These are phyloP conservation scores for Fragilaria radians DNA, from an alignment of 108 stramenopile species.

Conservation along the genomic window DNA sequence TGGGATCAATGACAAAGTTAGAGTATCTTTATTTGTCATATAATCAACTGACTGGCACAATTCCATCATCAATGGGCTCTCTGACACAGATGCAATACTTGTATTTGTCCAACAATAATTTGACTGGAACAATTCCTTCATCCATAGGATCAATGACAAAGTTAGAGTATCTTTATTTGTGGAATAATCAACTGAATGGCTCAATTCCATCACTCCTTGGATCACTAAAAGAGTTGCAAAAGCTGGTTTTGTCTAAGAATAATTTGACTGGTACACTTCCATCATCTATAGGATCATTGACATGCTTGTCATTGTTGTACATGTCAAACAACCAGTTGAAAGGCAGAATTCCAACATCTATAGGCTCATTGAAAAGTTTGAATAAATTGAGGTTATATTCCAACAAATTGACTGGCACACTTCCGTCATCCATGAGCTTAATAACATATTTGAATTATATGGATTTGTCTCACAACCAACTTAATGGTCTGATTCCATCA, in stretches of 20 bases:
- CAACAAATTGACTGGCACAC: not conserved
- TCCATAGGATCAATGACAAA: too few species aligned
- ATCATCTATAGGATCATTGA: not conserved
- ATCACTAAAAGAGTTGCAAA: too few species aligned
- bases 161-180: too few species aligned
- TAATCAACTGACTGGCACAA: too few species aligned
- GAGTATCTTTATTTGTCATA: too few species aligned
- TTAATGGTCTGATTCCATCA: slow-evolving; percentile 1
- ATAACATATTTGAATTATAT: not conserved
- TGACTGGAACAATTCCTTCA: too few species aligned
- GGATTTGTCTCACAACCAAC: not conserved
- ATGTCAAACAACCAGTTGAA: slow-evolving; percentile 2
- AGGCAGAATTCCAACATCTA: not conserved
- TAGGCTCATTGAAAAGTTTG: not conserved
- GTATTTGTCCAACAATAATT: too few species aligned
- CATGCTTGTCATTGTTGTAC: not conserved
- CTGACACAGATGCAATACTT: too few species aligned
- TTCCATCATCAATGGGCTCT: too few species aligned
- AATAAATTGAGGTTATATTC: not conserved
- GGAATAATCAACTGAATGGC: too few species aligned
- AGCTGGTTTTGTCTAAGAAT: not conserved
- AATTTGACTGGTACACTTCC: not conserved
- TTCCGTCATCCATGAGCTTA: not conserved
- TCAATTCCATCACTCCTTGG: too few species aligned
- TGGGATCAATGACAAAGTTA: too few species aligned